A percentile compares a stretch with the other conserved stretches of the same genome.
phyloP scores from a whole-genome alignment of 306 rosid species.

The Gastrolobium villosum region DNA sequence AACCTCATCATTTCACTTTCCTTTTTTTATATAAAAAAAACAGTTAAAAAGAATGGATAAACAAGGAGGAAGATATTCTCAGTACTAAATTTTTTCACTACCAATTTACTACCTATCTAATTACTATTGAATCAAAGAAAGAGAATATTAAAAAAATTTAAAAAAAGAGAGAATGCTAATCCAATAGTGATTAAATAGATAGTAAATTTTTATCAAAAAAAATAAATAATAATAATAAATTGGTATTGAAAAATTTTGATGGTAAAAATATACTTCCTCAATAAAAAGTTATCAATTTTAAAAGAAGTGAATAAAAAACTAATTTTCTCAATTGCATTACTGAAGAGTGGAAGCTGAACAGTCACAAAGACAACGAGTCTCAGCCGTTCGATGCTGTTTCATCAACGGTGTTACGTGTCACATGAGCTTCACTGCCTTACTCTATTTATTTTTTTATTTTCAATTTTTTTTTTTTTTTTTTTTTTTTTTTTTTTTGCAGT shows the following conservation, averaged over 20 bases:
- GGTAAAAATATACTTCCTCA: no score
- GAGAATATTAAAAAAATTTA: no score
- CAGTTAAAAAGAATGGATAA: neutral
- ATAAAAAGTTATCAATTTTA: no score
- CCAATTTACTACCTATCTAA: no score
- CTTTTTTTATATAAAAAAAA: neutral
- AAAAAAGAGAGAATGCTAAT: no score
- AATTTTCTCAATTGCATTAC: neutral
- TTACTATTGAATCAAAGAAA: no score
- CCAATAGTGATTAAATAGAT: no score
- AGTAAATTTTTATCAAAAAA: no score
- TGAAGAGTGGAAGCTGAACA: slow-evolving; percentile 52
- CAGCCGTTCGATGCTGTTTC: slow-evolving; percentile 54
- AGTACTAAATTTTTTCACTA: no score
- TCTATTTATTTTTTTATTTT: neutral
- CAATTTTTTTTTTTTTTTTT: slow-evolving; percentile 20
- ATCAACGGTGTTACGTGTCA: slow-evolving; percentile 31
- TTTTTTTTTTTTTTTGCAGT: slow-evolving; percentile 7
- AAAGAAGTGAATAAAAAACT: neutral
- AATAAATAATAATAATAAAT: no score
- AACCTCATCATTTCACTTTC: slow-evolving; percentile 55
- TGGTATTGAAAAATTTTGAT: no score
- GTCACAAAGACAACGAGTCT: slow-evolving; percentile 52
- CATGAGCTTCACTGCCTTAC: neutral
- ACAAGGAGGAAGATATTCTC: no score